Evolutionary conservation across 306 rosid genomes (phyloP).

Genomic region (Quercus glauca): DNA sequence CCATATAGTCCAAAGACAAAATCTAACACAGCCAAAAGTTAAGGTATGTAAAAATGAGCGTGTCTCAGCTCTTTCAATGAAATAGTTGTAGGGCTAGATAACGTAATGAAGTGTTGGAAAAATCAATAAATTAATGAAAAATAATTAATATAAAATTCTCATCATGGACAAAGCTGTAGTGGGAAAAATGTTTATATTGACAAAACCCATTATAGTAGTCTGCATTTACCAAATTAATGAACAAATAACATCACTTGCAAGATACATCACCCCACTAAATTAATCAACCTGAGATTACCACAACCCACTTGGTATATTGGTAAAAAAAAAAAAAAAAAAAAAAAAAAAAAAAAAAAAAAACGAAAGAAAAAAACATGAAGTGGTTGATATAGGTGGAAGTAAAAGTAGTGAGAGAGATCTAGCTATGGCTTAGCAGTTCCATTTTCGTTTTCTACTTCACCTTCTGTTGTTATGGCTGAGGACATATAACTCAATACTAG

Average conservation of each 20-base stretch:
- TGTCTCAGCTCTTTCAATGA: conserved; percentile 35
- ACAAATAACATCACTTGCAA: conserved; percentile 42
- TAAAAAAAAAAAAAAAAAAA: conserved; percentile 25
- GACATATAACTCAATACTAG: conserved; percentile 62
- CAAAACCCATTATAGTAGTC: conserved; percentile 24
- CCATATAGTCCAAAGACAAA: conserved; percentile 50
- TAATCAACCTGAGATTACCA: conserved; percentile 33
- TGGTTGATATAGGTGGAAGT: too few species aligned
- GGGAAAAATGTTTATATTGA: neutral
- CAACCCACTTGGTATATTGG: conserved; percentile 47
- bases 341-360: conserved; percentile 1
- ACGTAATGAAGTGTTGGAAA: neutral
- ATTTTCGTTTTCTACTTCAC: conserved; percentile 39
- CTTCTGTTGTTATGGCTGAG: conserved; percentile 60
- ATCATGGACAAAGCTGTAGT: neutral
- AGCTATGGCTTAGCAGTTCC: conserved; percentile 26
- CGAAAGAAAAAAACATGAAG: too few species aligned
- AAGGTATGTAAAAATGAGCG: conserved; percentile 26
- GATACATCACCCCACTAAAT: conserved; percentile 38
- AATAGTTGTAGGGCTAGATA: neutral
- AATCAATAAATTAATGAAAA: neutral
- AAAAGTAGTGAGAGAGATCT: conserved; percentile 10
- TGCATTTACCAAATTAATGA: conserved; percentile 50
- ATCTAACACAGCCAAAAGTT: conserved; percentile 48
- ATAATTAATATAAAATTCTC: conserved; percentile 2